Conservation (phyloP, 441 rosid species). For the Sinapis alba region DNA sequence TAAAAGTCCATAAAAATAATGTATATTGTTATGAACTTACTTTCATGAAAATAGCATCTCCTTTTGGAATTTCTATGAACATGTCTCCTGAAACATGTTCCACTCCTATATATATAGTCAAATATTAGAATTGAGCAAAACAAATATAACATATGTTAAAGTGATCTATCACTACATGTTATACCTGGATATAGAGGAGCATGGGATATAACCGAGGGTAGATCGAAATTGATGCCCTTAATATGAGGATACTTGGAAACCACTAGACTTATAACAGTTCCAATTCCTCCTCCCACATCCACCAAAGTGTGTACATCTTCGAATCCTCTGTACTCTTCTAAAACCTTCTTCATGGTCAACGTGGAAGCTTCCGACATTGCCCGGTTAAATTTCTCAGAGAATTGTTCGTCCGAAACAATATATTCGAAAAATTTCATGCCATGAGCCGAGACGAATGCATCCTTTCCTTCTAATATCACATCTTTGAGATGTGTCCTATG, state of each 20-base stretch:
- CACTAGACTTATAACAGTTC: not conserved
- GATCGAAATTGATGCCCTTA: not conserved
- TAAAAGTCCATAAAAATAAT: not conserved
- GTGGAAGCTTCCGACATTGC: constrained; percentile 3
- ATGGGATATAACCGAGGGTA: not conserved
- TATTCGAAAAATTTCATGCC: constrained; percentile 8
- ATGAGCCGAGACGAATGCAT: constrained; percentile 9
- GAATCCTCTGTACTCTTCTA: constrained; percentile 19
- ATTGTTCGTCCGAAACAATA: not conserved
- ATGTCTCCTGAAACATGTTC: constrained; percentile 19
- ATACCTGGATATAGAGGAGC: constrained; percentile 9
- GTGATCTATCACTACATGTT: not conserved
- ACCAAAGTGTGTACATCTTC: constrained; percentile 23
- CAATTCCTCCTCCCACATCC: constrained; percentile 14
- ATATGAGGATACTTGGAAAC: constrained; percentile 9
- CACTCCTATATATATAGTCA: constrained; percentile 1
- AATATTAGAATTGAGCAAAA: not conserved
- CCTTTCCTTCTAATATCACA: constrained; percentile 18
- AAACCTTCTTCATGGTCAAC: constrained; percentile 17
- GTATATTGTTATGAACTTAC: constrained; percentile 3
- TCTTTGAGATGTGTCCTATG: constrained; percentile 7
- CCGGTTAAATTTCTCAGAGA: not conserved
- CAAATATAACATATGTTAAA: not conserved
- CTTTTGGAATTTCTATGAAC: constrained; percentile 43
- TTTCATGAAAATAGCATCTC: constrained; percentile 42